Evolutionary conservation across 352 stramenopile species (phyloP), one percentile per base, ranked within the genome.

Genomic region (Globisporangium mamillatum): DNA sequence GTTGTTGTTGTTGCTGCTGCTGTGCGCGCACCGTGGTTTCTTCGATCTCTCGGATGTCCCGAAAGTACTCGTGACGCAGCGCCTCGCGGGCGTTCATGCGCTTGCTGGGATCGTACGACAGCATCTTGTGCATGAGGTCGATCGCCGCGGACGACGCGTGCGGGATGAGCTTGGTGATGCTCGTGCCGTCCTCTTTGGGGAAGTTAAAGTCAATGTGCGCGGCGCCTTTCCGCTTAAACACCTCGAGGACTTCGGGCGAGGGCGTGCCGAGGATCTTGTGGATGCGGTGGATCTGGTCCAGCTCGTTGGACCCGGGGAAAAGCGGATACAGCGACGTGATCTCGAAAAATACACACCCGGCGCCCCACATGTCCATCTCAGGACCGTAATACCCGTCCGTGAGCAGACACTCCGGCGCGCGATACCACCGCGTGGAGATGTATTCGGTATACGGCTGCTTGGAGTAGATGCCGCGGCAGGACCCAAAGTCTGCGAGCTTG

Each of bases 371-470:
- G 68, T 99, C 96, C 96, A 99, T 99, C 70, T 98, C 94, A 2
- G 93, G 91, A 1, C 92, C 92, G 62, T 98, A 98, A 75, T 98
- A 98, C 24, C 96, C 96, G 75, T 98, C 92, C 0, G 95, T 98
- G 44, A 99, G 77, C 56, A 99, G 74, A 72, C 94, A 98, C 76
- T 99, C 95, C 12, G 96, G 96, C 25, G 95, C 91, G 24, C 95
- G 87, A 77, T 99, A 99, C 96, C 96, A 99, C 41, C 95, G 78
- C 48, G 95, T 99, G 3, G 92, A 98, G 64, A 98, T 98, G 67
- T 99, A 98, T 80, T 99, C 96, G 14, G 96, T 99, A 72, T 98
- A 98, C 59, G 95, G 96, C 67, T 97, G 92, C 69, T 98, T 98
- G 32, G 90, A 97, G 74, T 98, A 98, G 66, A 98, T 98, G 16